Evolutionary conservation across 2,329 filamentous ascomycete species (phyloP), one percentile per base, ranked within the genome.

Genomic region (Cladosporium phlei): DNA sequence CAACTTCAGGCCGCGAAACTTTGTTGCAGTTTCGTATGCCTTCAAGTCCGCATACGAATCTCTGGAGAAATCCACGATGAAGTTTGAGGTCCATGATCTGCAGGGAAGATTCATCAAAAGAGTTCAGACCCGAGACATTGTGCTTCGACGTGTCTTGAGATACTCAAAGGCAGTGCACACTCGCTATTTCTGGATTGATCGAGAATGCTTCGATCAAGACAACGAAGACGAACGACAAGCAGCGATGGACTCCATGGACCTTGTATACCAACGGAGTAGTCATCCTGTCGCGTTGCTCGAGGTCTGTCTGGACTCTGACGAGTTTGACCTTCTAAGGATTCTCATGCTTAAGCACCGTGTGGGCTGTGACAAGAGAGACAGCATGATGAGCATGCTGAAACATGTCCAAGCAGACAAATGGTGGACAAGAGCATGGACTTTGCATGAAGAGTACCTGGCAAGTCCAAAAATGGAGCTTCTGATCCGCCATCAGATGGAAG

Each of bases 231-330:
- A 32, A 11, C 20, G 35, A 5, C 35, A 35, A 19, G 2, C 3
- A 5, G 45, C 28, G 1, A 39, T 47, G 22, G 22, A 47, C 27
- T 47, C 45, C 3, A 42, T 42, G 45, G 45, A 47, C n/a, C 35
- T 21, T 9, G 37, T 47, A 2, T 47, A 47, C 27, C 9, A 6
- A 7, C 19, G 11, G 2, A 47, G 45, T 7, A 7, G 5, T 1
- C 28, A 28, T 16, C 37, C 45, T 3, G n/a, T 47, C 3, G 45
- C 35, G 1, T 9, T 47, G 2, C 11, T 47, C 11, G 24, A 22
- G 5, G 21, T 19, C 9, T 6, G n/a, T 1, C 19, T 34, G 4
- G n/a, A 12, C 5, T n/a, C 27, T 5, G 39, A 32, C 14, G 42
- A 46, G n/a, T n/a, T n/a, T n/a, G n/a, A n/a, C n/a, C n/a, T n/a